Percentiles rank a stretch among this genome's conserved stretches.
Evolutionary conservation across 768 basidiomycete genomes (phyloP).

Genomic region (Mycena amicta): DNA sequence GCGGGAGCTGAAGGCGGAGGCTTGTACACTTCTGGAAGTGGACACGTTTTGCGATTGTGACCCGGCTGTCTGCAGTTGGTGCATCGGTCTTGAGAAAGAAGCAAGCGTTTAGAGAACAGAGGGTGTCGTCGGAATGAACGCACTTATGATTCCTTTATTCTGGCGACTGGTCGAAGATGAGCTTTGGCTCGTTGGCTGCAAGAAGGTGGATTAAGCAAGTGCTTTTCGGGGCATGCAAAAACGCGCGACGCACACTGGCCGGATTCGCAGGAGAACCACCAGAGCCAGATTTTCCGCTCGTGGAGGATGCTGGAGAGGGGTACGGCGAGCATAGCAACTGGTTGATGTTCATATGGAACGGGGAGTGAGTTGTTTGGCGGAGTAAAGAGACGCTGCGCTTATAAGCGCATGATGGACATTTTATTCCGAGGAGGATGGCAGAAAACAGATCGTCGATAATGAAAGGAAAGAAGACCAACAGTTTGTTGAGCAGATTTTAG

Average conservation of each 20-base stretch:
- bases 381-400: constrained; percentile 4
- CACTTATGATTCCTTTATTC: constrained; percentile 22
- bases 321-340: constrained; percentile 15
- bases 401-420: constrained; percentile 7
- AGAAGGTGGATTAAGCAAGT: constrained; percentile 6
- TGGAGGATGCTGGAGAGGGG: constrained; percentile 4
- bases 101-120: constrained; percentile 5
- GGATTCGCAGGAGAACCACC: background rate
- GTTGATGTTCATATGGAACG: constrained; percentile 20
- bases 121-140: constrained; percentile 3
- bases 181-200: constrained; percentile 12
- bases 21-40: constrained; percentile 16
- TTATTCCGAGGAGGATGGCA: constrained; percentile 7
- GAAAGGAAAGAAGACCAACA: constrained; percentile 2
- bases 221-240: background rate
- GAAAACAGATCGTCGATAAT: constrained; percentile 13
- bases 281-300: background rate
- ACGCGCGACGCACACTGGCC: background rate
- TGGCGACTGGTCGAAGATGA: constrained; percentile 5
- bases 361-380: background rate
- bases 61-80: constrained; percentile 23
- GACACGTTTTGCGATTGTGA: constrained; percentile 23
- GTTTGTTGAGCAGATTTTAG: constrained; percentile 14
- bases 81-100: constrained; percentile 14
- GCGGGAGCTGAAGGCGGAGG: constrained; percentile 4